Percentiles rank a stretch among this genome's conserved stretches.
Conservation (phyloP, 345 rosid species). For the Acer saccharum region DNA sequence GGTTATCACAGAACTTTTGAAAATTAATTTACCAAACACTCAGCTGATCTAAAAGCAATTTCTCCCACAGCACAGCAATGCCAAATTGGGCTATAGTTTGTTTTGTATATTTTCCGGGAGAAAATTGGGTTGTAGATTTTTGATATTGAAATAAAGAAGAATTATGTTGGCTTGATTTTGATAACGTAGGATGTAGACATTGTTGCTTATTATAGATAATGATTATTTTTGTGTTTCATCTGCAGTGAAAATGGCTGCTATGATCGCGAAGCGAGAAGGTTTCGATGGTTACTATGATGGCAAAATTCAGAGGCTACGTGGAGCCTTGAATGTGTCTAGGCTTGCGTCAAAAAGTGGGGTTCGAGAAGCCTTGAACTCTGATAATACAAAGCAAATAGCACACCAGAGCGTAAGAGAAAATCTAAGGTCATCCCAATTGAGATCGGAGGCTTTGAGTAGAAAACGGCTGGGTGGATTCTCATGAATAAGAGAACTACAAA, state of each 20-base stretch:
- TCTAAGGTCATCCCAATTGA: not conserved
- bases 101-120: not conserved
- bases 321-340: conserved; percentile 10
- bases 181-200: not conserved
- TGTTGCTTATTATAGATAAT: not conserved
- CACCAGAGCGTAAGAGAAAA: conserved; percentile 3
- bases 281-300: conserved; percentile 7
- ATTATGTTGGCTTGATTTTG: not conserved
- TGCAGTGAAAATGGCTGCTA: conserved; percentile 46
- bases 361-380: not conserved
- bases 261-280: conserved; percentile 29
- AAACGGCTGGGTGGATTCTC: conserved; percentile 21
- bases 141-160: not conserved
- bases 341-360: conserved; percentile 22
- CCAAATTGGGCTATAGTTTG: no score
- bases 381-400: not conserved
- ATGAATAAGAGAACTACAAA: conserved; percentile 20
- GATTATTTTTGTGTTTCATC: conserved; percentile 1
- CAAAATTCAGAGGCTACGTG: conserved; percentile 10
- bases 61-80: no score
- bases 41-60: no score
- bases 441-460: conserved; percentile 14
- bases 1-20: no score
- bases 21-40: no score
- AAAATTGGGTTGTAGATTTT: no score